These are phyloP conservation scores for Candida maris DNA, from an alignment of 805 yeast species.

Conservation along the genomic window DNA sequence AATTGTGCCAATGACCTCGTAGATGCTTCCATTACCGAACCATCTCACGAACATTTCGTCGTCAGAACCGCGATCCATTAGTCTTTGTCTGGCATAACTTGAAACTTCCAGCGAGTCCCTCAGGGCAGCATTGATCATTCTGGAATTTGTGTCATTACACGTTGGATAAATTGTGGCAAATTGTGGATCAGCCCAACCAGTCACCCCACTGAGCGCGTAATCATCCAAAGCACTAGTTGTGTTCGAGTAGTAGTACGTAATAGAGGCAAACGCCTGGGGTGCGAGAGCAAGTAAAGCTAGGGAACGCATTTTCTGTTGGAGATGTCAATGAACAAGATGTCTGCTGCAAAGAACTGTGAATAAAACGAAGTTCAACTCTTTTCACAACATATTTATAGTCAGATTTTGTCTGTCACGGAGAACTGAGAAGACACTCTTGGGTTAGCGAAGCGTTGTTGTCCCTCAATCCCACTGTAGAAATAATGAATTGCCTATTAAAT, in stretches of 20 bases:
- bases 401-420: no score
- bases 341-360: no score
- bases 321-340: no score
- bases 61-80: conserved; percentile 31
- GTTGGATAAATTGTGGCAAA: conserved; percentile 9
- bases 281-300: no score
- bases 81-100: conserved; percentile 34
- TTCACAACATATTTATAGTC: no score
- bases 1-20: conserved; percentile 35
- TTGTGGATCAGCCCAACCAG: conserved; percentile 13
- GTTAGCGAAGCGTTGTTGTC: no score
- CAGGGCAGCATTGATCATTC: conserved; percentile 26
- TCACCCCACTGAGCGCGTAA: conserved; percentile 21
- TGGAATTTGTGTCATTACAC: conserved; percentile 18
- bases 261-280: no score
- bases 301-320: no score
- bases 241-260: neutral
- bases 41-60: conserved; percentile 33
- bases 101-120: conserved; percentile 33
- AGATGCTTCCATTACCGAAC: conserved; percentile 36
- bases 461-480: no score
- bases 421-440: no score
- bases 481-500: no score
- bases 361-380: no score
- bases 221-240: neutral